Evolutionary conservation across 768 basidiomycete species (phyloP).

Genomic region (Termitomyces sp.): DNA sequence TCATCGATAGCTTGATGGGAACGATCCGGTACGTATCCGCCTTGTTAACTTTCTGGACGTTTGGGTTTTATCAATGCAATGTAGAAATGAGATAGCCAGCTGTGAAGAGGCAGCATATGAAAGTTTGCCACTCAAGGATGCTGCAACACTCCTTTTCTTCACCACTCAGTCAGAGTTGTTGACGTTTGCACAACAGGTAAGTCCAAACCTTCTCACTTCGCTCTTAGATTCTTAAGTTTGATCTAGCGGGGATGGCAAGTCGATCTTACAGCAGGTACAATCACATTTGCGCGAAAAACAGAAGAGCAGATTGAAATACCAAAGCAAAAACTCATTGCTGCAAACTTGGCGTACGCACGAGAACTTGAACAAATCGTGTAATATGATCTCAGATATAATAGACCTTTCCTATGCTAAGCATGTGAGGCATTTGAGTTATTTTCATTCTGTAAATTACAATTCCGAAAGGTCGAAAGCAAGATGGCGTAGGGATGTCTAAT

Average conservation of each 20-base stretch:
- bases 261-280: constrained; percentile 58
- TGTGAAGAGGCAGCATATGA: constrained; percentile 95
- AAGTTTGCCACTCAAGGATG: constrained; percentile 85
- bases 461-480: constrained; percentile 9
- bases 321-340: constrained; percentile 75
- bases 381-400: constrained; percentile 30
- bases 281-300: constrained; percentile 75
- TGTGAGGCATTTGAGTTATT: background rate
- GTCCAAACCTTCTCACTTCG: background rate
- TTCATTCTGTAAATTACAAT: constrained; percentile 10
- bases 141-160: constrained; percentile 90
- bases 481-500: constrained; percentile 24
- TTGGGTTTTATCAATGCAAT: background rate
- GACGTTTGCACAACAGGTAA: constrained; percentile 75
- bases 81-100: constrained; percentile 93
- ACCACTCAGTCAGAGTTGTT: constrained; percentile 73
- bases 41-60: background rate
- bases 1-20: constrained; percentile 89
- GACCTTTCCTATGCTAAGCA: background rate
- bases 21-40: constrained; percentile 70
- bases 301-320: constrained; percentile 85
- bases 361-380: constrained; percentile 91
- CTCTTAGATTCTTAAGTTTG: constrained; percentile 4
- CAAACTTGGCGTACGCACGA: constrained; percentile 74
- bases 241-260: constrained; percentile 81